phyloP scores from a whole-genome alignment of 1,139 yeast species.

The Scheffersomyces lignicola region DNA sequence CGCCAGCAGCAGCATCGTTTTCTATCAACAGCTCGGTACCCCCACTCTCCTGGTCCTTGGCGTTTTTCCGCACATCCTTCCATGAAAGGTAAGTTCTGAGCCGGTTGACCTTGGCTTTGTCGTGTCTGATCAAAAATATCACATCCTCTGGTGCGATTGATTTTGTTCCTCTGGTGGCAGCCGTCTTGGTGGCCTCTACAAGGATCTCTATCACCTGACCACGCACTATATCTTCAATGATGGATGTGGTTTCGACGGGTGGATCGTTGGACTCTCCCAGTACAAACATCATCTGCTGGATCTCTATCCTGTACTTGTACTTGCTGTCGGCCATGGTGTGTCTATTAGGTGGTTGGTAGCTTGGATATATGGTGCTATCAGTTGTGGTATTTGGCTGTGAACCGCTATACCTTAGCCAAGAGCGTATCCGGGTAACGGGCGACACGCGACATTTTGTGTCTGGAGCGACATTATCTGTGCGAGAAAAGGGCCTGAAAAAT shows the following conservation, averaged over 20 bases:
- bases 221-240: constrained; percentile 92
- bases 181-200: constrained; percentile 77
- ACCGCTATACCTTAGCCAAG: too few species aligned
- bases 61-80: constrained; percentile 97
- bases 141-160: constrained; percentile 91
- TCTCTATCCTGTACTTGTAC: constrained; percentile 78
- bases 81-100: constrained; percentile 88
- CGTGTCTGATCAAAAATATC: constrained; percentile 88
- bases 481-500: too few species aligned
- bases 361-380: too few species aligned
- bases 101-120: constrained; percentile 90
- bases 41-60: constrained; percentile 90
- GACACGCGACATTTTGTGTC: too few species aligned
- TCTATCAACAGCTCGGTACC: constrained; percentile 60
- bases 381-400: too few species aligned
- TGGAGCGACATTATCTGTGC: too few species aligned
- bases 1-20: constrained; percentile 38
- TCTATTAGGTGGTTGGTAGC: background rate
- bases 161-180: constrained; percentile 78
- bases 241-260: constrained; percentile 83
- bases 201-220: constrained; percentile 91
- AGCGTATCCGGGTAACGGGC: too few species aligned
- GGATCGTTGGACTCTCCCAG: constrained; percentile 95
- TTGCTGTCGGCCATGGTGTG: constrained; percentile 36
- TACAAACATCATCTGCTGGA: constrained; percentile 99